Percentiles rank a stretch among this genome's conserved stretches.
Conservation (phyloP, 176 grass and related monocot genomes). For the Carex littledalei region DNA sequence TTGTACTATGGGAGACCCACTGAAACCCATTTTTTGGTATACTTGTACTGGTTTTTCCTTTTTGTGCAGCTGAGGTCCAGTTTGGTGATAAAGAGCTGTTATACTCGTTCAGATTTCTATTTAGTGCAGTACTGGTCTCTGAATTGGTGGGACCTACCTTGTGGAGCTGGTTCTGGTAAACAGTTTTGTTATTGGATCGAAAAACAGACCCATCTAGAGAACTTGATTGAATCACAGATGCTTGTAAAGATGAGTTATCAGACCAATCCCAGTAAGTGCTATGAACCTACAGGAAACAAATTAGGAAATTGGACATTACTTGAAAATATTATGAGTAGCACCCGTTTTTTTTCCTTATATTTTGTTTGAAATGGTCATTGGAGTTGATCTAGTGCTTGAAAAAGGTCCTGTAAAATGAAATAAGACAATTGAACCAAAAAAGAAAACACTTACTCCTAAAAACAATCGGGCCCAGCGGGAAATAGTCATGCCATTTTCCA, state of each 20-base stretch:
- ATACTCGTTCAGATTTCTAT: slow-evolving; percentile 3
- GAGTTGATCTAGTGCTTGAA: neutral
- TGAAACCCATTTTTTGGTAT: slow-evolving; percentile 32
- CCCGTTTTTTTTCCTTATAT: neutral
- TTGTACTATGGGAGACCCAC: slow-evolving; percentile 24
- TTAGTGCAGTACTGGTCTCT: slow-evolving; percentile 2
- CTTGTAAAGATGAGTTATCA: slow-evolving; percentile 5
- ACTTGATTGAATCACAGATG: neutral
- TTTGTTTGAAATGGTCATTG: neutral
- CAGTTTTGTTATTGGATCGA: neutral
- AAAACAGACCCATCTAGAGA: neutral
- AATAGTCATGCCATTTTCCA: slow-evolving; percentile 93
- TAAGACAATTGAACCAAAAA: neutral
- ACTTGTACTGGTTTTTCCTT: slow-evolving; percentile 16
- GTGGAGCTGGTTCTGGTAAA: neutral
- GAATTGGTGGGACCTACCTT: neutral
- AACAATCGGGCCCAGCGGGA: slow-evolving; percentile 62
- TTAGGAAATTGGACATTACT: neutral
- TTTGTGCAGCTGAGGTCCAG: neutral
- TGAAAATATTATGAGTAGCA: neutral
- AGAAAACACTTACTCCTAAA: slow-evolving; percentile 51
- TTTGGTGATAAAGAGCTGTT: neutral
- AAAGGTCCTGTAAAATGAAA: neutral
- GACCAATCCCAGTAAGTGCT: slow-evolving; percentile 54
- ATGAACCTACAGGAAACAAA: slow-evolving; percentile 23